phyloP scores from a whole-genome alignment of 148 eudicot genomes.

The Gaultheria prostrata region DNA sequence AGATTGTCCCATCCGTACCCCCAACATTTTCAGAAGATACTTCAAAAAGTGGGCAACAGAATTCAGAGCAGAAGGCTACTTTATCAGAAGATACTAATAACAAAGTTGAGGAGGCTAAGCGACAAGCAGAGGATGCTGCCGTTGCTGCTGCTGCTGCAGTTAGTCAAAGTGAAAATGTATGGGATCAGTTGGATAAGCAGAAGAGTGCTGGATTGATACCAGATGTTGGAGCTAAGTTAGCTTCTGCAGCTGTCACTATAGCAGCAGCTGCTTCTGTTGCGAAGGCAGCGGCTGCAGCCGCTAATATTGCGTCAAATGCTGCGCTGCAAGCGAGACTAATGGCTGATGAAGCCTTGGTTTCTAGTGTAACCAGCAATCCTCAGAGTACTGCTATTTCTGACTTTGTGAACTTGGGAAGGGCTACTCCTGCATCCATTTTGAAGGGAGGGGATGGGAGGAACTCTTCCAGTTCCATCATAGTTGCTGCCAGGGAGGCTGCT shows the following conservation, averaged over 20 bases:
- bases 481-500: conserved; percentile 85
- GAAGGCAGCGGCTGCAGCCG: conserved; percentile 93
- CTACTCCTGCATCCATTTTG: conserved; percentile 49
- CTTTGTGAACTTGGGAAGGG: conserved; percentile 30
- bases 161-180: conserved; percentile 53
- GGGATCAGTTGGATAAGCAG: conserved; percentile 65
- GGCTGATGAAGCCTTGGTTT: conserved; percentile 67
- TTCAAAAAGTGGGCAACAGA: conserved; percentile 26
- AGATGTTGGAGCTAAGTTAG: conserved; percentile 63
- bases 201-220: conserved; percentile 47
- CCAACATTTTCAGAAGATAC: conserved; percentile 30
- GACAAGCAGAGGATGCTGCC: conserved; percentile 74
- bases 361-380: conserved; percentile 20
- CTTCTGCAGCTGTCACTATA: conserved; percentile 74
- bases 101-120: conserved; percentile 67
- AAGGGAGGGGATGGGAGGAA: conserved; percentile 38
- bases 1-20: conserved; percentile 19
- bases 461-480: conserved; percentile 48
- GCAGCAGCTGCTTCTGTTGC: conserved; percentile 91
- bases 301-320: conserved; percentile 72
- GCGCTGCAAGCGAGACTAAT: conserved; percentile 73
- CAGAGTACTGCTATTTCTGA: conserved; percentile 17
- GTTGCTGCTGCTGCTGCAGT: conserved; percentile 61
- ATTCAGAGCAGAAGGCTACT: conserved; percentile 28
- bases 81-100: conserved; percentile 37